A percentile compares a stretch with the other conserved stretches of the same genome.
These are phyloP conservation scores for Lentinula aciculospora DNA, from an alignment of 768 basidiomycete species.

Conservation along the genomic window DNA sequence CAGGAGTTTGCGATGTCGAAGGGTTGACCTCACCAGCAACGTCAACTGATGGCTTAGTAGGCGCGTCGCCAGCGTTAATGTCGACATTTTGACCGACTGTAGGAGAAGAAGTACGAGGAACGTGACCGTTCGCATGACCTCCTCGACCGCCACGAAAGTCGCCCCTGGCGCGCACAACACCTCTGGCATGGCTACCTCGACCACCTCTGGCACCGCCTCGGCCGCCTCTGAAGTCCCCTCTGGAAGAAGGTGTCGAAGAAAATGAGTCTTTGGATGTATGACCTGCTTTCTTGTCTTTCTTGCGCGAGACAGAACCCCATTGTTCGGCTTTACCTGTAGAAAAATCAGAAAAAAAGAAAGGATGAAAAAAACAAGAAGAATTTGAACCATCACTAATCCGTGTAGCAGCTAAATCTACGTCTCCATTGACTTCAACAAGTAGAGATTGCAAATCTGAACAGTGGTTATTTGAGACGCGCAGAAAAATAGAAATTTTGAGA, in stretches of 20 bases:
- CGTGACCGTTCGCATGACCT: conserved; percentile 31
- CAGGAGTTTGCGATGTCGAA: conserved; percentile 26
- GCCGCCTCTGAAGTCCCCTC: conserved; percentile 56
- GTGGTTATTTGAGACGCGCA: conserved; percentile 17
- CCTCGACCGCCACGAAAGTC: conserved; percentile 14
- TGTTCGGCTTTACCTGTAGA: conserved; percentile 63
- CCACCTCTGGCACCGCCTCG: conserved; percentile 54
- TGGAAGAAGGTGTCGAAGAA: conserved; percentile 16
- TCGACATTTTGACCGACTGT: conserved; percentile 14
- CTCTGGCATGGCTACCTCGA: conserved; percentile 52
- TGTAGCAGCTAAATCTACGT: conserved; percentile 63
- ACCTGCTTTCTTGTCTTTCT: conserved; percentile 78
- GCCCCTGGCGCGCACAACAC: conserved; percentile 27
- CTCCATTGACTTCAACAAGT: conserved; percentile 62
- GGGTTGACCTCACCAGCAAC: conserved; percentile 14
- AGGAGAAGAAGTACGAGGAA: conserved; percentile 25
- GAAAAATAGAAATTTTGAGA: conserved; percentile 5
- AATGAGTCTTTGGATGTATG: conserved; percentile 50
- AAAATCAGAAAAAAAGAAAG: conserved; percentile 6
- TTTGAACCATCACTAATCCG: conserved; percentile 69
- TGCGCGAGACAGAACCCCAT: conserved; percentile 80
- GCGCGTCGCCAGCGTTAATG: conserved; percentile 18
- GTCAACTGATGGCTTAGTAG: conserved; percentile 20
- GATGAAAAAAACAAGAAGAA: conserved; percentile 12
- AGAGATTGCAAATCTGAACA: conserved; percentile 60